phyloP scores from a whole-genome alignment of 176 grass and related monocot species.

The Tillandsia leiboldiana region DNA sequence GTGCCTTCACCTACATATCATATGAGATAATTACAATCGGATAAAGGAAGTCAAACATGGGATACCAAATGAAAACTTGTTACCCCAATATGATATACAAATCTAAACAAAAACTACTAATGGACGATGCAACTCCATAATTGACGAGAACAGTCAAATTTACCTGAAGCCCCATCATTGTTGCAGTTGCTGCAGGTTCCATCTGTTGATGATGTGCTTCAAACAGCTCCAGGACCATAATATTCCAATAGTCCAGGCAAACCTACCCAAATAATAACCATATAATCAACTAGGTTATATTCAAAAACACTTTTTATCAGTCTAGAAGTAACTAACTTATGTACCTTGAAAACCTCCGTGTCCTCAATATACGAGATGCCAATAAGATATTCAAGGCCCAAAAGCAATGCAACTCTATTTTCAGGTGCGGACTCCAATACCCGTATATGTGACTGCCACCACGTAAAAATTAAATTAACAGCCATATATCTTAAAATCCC shows the following conservation, averaged over 20 bases:
- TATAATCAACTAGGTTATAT: background rate
- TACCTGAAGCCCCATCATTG: constrained; percentile 88
- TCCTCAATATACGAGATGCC: constrained; percentile 97
- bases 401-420: constrained; percentile 62
- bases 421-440: constrained; percentile 71
- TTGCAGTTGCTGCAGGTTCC: constrained; percentile 81
- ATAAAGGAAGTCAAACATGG: constrained; percentile 17
- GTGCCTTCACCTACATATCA: constrained; percentile 30
- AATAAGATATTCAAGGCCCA: constrained; percentile 93
- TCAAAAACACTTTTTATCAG: background rate
- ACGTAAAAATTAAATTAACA: background rate
- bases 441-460: constrained; percentile 66
- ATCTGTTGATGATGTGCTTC: constrained; percentile 86
- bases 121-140: background rate
- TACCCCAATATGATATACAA: background rate
- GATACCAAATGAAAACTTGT: constrained; percentile 25
- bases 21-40: constrained; percentile 24
- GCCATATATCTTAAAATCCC: background rate
- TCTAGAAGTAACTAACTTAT: background rate
- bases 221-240: constrained; percentile 87
- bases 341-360: constrained; percentile 99
- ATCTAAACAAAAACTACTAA: background rate
- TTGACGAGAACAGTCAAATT: constrained; percentile 4
- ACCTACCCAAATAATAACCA: constrained; percentile 39
- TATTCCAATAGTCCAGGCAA: constrained; percentile 98